Evolutionary conservation across 1,139 yeast genomes (phyloP).

Genomic region (Debaryomyces singareniensis): DNA sequence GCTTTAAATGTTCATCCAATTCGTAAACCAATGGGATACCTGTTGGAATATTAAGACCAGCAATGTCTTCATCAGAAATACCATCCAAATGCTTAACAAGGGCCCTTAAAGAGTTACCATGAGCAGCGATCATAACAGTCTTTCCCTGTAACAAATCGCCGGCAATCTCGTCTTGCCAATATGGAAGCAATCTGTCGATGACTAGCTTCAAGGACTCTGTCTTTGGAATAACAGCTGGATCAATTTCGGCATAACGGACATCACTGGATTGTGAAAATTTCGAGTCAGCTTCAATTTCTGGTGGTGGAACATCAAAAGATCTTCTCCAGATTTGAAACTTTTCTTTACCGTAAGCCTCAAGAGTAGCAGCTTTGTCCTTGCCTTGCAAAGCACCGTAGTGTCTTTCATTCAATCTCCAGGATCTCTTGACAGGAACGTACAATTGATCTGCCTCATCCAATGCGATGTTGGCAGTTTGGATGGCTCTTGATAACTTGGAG

Average conservation of each 20-base stretch:
- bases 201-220: slow-evolving; percentile 94
- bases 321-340: slow-evolving; percentile 98
- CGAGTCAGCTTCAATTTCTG: slow-evolving; percentile 70
- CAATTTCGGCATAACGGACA: slow-evolving; percentile 75
- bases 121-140: slow-evolving; percentile 92
- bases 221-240: slow-evolving; percentile 81
- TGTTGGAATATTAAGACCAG: slow-evolving; percentile 94
- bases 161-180: slow-evolving; percentile 94
- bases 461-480: slow-evolving; percentile 96
- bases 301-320: slow-evolving; percentile 96
- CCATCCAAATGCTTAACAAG: slow-evolving; percentile 94
- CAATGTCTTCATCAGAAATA: slow-evolving; percentile 88
- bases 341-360: slow-evolving; percentile 83
- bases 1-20: slow-evolving; percentile 81
- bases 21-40: slow-evolving; percentile 98
- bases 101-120: slow-evolving; percentile 98
- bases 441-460: slow-evolving; percentile 83
- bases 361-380: slow-evolving; percentile 93
- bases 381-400: slow-evolving; percentile 99
- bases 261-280: slow-evolving; percentile 84
- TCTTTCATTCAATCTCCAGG: slow-evolving; percentile 95
- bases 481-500: slow-evolving; percentile 89
- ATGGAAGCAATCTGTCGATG: slow-evolving; percentile 94
- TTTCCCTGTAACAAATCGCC: slow-evolving; percentile 78
- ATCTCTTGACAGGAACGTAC: slow-evolving; percentile 88